A percentile compares a stretch with the other conserved stretches of the same genome.
Conservation (phyloP, 176 grass and related monocot genomes). For the Poa annua region DNA sequence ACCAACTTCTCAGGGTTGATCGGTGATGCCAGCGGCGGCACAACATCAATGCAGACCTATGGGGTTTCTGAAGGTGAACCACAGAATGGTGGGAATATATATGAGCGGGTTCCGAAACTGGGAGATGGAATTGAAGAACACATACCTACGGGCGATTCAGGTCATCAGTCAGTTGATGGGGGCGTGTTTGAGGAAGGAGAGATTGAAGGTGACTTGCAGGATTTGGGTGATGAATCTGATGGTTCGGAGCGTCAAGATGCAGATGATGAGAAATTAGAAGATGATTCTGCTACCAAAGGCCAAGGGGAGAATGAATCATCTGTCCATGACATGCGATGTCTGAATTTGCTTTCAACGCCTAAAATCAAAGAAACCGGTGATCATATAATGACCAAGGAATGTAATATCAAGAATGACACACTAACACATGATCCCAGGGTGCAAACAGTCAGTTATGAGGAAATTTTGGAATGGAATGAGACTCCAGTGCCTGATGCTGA, state of each 20-base stretch:
- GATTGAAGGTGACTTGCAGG: conserved; percentile 70
- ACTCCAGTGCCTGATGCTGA: conserved; percentile 27
- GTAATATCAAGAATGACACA: conserved; percentile 28
- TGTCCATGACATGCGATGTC: neutral
- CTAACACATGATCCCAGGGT: conserved; percentile 24
- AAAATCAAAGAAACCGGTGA: conserved; percentile 36
- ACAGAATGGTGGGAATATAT: conserved; percentile 30
- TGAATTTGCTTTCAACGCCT: conserved; percentile 16
- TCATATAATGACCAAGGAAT: conserved; percentile 18
- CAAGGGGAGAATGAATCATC: conserved; percentile 38
- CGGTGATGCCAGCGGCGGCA: conserved; percentile 32
- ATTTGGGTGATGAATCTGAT: conserved; percentile 44
- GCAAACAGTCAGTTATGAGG: conserved; percentile 47
- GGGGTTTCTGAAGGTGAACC: conserved; percentile 15
- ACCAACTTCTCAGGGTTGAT: conserved; percentile 59
- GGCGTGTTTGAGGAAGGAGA: conserved; percentile 83
- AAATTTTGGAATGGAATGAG: conserved; percentile 55
- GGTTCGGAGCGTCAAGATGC: conserved; percentile 39
- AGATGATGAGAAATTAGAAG: conserved; percentile 48
- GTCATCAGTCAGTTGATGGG: conserved; percentile 25
- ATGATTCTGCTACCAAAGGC: conserved; percentile 30
- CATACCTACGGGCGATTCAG: conserved; percentile 10
- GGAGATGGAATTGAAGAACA: conserved; percentile 20
- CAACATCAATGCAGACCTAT: conserved; percentile 10
- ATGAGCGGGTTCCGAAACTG: conserved; percentile 39